These are phyloP conservation scores for Solanum gandarillasii DNA, from an alignment of 257 asterid genomes.

Conservation along the genomic window DNA sequence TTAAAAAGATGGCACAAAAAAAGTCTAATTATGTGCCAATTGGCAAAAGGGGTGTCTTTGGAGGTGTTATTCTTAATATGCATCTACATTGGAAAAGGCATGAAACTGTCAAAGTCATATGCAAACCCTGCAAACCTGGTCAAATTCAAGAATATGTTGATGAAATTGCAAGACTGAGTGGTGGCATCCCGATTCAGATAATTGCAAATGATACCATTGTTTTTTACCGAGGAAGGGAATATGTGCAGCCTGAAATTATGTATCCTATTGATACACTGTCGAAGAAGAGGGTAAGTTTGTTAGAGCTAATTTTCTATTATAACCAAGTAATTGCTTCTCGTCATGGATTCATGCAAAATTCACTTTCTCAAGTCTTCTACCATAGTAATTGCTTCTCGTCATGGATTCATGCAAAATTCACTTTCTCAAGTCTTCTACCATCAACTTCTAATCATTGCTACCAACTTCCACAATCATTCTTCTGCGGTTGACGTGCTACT, in stretches of 20 bases:
- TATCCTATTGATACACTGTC: background rate
- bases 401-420: background rate
- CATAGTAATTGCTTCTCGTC: background rate
- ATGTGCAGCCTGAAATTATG: background rate
- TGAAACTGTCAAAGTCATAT: background rate
- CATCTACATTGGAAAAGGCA: background rate
- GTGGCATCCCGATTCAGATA: background rate
- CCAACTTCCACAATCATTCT: background rate
- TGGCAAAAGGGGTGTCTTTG: background rate
- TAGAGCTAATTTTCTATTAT: background rate
- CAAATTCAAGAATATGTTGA: background rate
- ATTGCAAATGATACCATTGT: background rate
- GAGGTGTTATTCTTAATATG: background rate
- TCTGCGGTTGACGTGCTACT: background rate
- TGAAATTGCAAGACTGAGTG: background rate
- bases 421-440: background rate
- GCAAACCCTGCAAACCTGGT: background rate
- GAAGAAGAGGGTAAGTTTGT: background rate
- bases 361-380: background rate
- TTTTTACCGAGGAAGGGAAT: background rate
- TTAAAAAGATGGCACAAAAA: background rate
- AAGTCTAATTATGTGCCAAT: background rate
- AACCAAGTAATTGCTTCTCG: background rate
- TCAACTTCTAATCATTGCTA: too few species aligned
- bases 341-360: background rate